These are phyloP conservation scores for Globisporangium cystogenes DNA, from an alignment of 352 stramenopile genomes.

Conservation along the genomic window DNA sequence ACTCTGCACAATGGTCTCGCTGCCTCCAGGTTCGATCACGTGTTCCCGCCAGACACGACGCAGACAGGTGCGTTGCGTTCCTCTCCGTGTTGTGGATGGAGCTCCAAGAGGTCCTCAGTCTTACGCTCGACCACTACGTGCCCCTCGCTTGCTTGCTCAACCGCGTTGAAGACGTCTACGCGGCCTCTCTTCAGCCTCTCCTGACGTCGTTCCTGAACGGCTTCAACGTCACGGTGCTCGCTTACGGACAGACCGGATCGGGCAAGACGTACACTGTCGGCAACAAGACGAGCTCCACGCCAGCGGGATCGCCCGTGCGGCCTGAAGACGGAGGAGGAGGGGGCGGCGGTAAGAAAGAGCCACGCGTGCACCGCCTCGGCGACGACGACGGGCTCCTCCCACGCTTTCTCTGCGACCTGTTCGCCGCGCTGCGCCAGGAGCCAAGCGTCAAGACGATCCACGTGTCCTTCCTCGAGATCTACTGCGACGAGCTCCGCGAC, in stretches of 20 bases:
- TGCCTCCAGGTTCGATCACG: constrained; percentile 45
- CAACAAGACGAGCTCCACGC: constrained; percentile 20
- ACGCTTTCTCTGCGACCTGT: constrained; percentile 45
- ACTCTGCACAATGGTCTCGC: not conserved
- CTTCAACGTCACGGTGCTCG: constrained; percentile 58
- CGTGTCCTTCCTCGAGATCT: constrained; percentile 89
- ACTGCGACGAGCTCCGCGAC: constrained; percentile 92
- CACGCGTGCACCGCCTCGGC: constrained; percentile 1
- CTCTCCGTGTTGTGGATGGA: too few species aligned
- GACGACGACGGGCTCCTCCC: constrained; percentile 42
- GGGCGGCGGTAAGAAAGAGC: not conserved
- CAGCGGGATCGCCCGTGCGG: constrained; percentile 8
- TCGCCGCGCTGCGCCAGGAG: constrained; percentile 29
- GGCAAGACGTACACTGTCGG: constrained; percentile 58
- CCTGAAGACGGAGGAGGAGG: not conserved
- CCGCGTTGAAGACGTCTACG: constrained; percentile 26
- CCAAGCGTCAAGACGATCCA: constrained; percentile 28
- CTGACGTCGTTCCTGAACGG: constrained; percentile 42
- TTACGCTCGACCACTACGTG: too few species aligned
- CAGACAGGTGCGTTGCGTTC: constrained; percentile 40
- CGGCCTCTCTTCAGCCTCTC: constrained; percentile 30
- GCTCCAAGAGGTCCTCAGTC: too few species aligned
- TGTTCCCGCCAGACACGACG: constrained; percentile 29
- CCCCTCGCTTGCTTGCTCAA: too few species aligned
- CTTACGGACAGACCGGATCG: constrained; percentile 51